Evolutionary conservation across 164 flowering plant species (phyloP), one percentile per base, ranked within the genome.

Genomic region (Macadamia integrifolia): DNA sequence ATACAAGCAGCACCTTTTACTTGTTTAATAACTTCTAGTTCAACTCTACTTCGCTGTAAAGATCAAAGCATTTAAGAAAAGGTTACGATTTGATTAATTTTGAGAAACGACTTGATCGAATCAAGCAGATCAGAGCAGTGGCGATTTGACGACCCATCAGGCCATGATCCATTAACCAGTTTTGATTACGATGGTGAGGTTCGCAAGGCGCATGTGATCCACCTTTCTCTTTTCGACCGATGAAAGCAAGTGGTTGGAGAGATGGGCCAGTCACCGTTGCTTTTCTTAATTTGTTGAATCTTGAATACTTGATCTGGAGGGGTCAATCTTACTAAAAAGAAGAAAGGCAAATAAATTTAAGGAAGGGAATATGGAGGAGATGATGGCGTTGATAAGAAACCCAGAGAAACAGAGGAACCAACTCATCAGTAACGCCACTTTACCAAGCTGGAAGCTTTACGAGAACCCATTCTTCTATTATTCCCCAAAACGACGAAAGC

Each of bases 401-500:
- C 75, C 69, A 42, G 76, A 75, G 32, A 66, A 46, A 67, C 63
- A 72, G 77, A 72, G 63, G 29, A 58, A 66, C 55, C 71, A 70
- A 49, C 30, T 69, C 49, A 35, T 35, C 40, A 35, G 40, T 35
- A 35, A 5, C 40, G 40, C 81, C 75, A 76, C 75, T 75, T 65
- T 56, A 75, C 75, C 83, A 53, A 85, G 68, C 87, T 89, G 95
- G 95, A 89, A 87, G 71, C 77, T 87, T 67, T 89, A 89, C 73
- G 84, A 85, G 18, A 89, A 89, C 60, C 91, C 91, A 15, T 80
- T 80, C 77, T 61, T 80, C 77, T 61, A 70, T 69, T 53, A 79
- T 46, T 73, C 11, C 11, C 53, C 48, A 15, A 67, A 62, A 12
- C 68, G 52, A 23, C 58, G 35, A 9, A 67, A 69, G 7, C 75